Conservation (phyloP, 352 stramenopile species). For the Porosira glacialis region DNA sequence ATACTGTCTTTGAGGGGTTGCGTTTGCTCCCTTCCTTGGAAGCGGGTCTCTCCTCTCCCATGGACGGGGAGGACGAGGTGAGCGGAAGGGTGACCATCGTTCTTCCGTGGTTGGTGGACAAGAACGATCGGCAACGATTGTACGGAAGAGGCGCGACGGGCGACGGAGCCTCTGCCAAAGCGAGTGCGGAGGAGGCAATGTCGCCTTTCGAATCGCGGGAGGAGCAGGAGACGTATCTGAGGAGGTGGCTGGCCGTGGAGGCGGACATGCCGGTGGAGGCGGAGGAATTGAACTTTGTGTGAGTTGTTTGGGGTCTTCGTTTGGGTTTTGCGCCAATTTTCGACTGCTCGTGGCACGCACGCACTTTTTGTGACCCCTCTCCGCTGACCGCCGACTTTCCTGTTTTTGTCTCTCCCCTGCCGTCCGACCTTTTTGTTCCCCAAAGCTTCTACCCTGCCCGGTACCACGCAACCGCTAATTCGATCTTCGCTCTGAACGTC, state of each 20-base stretch:
- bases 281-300: conserved; percentile 63
- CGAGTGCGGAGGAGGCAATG: conserved; percentile 3
- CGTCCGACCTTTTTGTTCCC: background rate
- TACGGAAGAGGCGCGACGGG: conserved; percentile 61
- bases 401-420: background rate
- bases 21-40: too few relatives aligned
- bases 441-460: conserved; percentile 69
- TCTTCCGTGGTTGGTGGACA: conserved; percentile 76
- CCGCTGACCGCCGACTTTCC: too few relatives aligned
- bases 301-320: conserved; percentile 4
- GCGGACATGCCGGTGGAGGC: conserved; percentile 60
- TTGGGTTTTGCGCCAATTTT: background rate
- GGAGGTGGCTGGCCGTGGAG: conserved; percentile 57
- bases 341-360: too few relatives aligned
- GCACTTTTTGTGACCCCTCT: background rate
- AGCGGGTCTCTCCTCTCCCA: too few relatives aligned
- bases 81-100: conserved; percentile 72
- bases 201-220: conserved; percentile 55
- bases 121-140: conserved; percentile 70
- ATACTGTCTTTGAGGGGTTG: too few relatives aligned
- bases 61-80: background rate
- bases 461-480: conserved; percentile 65
- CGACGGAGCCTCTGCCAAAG: too few relatives aligned
- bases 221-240: conserved; percentile 78
- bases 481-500: conserved; percentile 78